Conservation (phyloP, 2,329 filamentous ascomycete species). For the Botryotinia convoluta region DNA sequence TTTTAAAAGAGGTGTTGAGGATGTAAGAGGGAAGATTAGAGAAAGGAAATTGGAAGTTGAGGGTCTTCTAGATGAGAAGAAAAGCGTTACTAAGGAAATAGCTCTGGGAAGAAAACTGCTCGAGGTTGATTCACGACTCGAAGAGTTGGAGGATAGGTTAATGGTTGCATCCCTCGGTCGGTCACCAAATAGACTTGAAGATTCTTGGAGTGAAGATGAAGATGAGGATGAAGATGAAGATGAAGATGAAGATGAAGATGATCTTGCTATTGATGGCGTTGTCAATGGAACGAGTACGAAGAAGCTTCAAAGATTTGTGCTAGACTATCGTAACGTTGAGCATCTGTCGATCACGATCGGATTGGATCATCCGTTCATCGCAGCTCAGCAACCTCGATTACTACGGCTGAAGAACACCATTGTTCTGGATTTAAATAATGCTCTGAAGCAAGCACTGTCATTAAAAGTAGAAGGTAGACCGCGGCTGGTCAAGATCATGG, state of each 20-base stretch:
- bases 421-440: slow-evolving; percentile 61
- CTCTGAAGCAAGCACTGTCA: slow-evolving; percentile 55
- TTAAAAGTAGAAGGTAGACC: slow-evolving; percentile 41
- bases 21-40: slow-evolving; percentile 64
- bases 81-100: slow-evolving; percentile 60
- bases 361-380: slow-evolving; percentile 60
- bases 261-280: slow-evolving; percentile 31
- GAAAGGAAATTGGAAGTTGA: slow-evolving; percentile 62
- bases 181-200: slow-evolving; percentile 32
- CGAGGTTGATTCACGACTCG: slow-evolving; percentile 63
- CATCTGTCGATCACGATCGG: slow-evolving; percentile 51
- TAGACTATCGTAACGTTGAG: slow-evolving; percentile 56
- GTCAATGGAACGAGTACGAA: slow-evolving; percentile 35
- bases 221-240: slow-evolving; percentile 42
- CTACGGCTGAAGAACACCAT: slow-evolving; percentile 59
- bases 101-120: slow-evolving; percentile 61
- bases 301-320: slow-evolving; percentile 52
- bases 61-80: slow-evolving; percentile 63
- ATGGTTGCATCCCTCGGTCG: slow-evolving; percentile 47
- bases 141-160: slow-evolving; percentile 61
- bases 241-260: slow-evolving; percentile 40
- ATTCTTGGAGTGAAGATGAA: slow-evolving; percentile 41
- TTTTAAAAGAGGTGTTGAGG: slow-evolving; percentile 78
- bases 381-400: slow-evolving; percentile 54
- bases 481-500: slow-evolving; percentile 53